phyloP scores from a whole-genome alignment of 371 early-diverging fungal species.

The Saksenaea oblongispora region DNA sequence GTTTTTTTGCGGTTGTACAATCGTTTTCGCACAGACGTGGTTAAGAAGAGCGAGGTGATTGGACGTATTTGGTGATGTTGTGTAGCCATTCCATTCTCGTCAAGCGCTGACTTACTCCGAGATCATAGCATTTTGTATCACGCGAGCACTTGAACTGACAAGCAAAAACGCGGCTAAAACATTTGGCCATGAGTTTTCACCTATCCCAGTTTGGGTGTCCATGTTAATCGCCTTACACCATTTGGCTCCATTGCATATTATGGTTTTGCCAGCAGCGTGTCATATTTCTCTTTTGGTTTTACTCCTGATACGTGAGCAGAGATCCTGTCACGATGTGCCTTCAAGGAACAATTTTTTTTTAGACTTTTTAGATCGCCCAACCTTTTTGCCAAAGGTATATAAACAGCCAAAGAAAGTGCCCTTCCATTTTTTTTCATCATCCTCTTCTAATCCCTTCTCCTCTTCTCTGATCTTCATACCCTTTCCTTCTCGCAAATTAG shows the following conservation, averaged over 20 bases:
- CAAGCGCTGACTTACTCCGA: background rate
- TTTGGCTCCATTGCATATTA: constrained; percentile 1
- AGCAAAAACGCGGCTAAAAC: background rate
- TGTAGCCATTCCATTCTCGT: background rate
- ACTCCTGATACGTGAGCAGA: background rate
- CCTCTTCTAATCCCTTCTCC: background rate
- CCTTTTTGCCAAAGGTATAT: background rate
- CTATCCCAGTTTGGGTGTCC: background rate
- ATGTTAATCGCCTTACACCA: background rate
- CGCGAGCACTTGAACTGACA: background rate
- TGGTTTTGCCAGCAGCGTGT: background rate
- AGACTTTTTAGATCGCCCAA: background rate
- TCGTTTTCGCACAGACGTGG: background rate
- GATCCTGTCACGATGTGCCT: background rate
- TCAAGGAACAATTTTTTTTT: background rate
- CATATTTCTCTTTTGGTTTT: constrained; percentile 1
- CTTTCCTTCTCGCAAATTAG: background rate
- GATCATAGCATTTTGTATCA: constrained; percentile 1
- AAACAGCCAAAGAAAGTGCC: background rate
- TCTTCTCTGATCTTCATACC: background rate
- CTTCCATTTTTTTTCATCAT: background rate
- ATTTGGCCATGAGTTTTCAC: background rate
- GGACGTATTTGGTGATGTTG: constrained; percentile 1
- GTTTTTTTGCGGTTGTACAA: background rate
- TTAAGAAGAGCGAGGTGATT: background rate